Evolutionary conservation across 306 rosid species (phyloP).

Genomic region (Clitoria ternatea): DNA sequence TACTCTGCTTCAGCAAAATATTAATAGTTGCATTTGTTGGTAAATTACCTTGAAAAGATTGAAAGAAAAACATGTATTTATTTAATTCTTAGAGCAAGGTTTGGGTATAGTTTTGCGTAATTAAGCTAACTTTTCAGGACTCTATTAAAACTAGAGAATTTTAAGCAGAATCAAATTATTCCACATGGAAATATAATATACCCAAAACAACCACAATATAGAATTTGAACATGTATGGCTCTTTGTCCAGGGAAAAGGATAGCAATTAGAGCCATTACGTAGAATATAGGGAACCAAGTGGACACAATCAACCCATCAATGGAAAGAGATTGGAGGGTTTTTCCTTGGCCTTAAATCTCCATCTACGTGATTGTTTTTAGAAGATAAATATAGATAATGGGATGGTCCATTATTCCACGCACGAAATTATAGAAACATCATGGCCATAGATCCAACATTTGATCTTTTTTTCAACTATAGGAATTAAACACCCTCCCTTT

Average conservation of each 20-base stretch:
- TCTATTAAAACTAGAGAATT: not conserved
- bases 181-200: not conserved
- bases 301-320: conserved; percentile 13
- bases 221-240: not conserved
- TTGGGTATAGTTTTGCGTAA: no score
- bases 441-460: conserved; percentile 28
- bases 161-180: not conserved
- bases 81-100: no score
- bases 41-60: no score
- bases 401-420: conserved; percentile 41
- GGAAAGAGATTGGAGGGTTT: conserved; percentile 15
- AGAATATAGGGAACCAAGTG: conserved; percentile 24
- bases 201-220: not conserved
- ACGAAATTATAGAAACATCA: conserved; percentile 25
- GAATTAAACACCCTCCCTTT: not conserved
- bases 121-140: no score
- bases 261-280: conserved; percentile 11
- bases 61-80: no score
- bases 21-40: no score
- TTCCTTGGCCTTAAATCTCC: conserved; percentile 17
- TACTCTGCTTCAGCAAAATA: no score
- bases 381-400: conserved; percentile 14
- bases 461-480: conserved; percentile 1
- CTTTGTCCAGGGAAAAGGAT: not conserved
- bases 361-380: conserved; percentile 18